These are phyloP conservation scores for Xylaria telfairii DNA, from an alignment of 495 filamentous ascomycete species.

Conservation along the genomic window DNA sequence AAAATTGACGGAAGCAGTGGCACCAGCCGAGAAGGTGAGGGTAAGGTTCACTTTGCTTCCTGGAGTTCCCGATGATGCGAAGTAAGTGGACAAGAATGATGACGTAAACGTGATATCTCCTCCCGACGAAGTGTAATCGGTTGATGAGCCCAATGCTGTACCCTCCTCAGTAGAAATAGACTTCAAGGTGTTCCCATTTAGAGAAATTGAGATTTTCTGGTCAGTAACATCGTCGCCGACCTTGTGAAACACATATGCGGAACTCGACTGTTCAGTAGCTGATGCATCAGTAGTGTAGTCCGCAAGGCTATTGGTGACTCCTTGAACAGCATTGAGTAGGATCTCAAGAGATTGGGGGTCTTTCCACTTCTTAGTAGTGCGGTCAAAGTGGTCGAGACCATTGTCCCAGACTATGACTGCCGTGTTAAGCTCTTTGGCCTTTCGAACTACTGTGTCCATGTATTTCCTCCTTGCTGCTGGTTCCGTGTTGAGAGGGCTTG, in stretches of 20 bases:
- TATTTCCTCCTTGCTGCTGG: conserved; percentile 64
- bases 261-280: conserved; percentile 52
- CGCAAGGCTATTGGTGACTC: conserved; percentile 57
- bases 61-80: conserved; percentile 44
- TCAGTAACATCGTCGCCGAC: conserved; percentile 51
- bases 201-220: conserved; percentile 52
- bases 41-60: conserved; percentile 59
- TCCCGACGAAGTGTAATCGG: conserved; percentile 55
- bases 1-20: conserved; percentile 51
- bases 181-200: conserved; percentile 62
- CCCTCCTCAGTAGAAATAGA: conserved; percentile 51
- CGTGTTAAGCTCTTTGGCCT: conserved; percentile 53
- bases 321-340: conserved; percentile 50
- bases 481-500: conserved; percentile 51
- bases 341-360: conserved; percentile 58
- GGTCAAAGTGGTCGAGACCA: conserved; percentile 55
- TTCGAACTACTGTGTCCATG: conserved; percentile 59
- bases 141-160: conserved; percentile 36
- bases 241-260: conserved; percentile 63
- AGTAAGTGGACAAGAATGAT: conserved; percentile 53
- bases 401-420: conserved; percentile 65
- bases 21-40: conserved; percentile 58
- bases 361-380: conserved; percentile 53
- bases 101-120: conserved; percentile 54
- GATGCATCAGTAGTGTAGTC: conserved; percentile 57